A percentile compares a stretch with the other conserved stretches of the same genome.
phyloP scores from a whole-genome alignment of 2,329 filamentous ascomycete genomes.

The Lasiodiplodia citricola region DNA sequence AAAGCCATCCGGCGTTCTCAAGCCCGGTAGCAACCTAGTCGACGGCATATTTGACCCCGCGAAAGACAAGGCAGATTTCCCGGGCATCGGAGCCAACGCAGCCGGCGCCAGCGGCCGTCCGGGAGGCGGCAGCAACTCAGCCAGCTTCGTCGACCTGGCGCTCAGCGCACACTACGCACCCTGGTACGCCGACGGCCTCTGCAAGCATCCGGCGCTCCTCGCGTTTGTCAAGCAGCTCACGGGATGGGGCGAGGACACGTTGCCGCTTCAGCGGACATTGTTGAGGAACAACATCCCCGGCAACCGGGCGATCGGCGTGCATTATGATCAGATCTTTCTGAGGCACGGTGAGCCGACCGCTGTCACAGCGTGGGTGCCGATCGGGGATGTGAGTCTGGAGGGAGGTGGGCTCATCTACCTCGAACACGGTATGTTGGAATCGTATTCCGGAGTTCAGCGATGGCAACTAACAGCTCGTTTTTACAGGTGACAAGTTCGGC shows the following conservation, averaged over 20 bases:
- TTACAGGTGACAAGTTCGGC: constrained; percentile 53
- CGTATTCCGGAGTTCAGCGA: not conserved
- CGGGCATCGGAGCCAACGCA: constrained; percentile 59
- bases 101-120: constrained; percentile 43
- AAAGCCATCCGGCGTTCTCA: constrained; percentile 61
- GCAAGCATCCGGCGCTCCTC: constrained; percentile 57
- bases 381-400: constrained; percentile 59
- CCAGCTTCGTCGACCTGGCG: constrained; percentile 57
- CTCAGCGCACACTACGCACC: constrained; percentile 56
- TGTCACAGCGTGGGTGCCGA: constrained; percentile 63
- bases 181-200: constrained; percentile 58
- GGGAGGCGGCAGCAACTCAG: constrained; percentile 48
- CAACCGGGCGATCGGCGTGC: constrained; percentile 63
- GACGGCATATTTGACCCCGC: constrained; percentile 59
- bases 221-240: constrained; percentile 60
- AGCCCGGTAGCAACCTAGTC: constrained; percentile 56
- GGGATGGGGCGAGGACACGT: constrained; percentile 58
- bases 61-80: constrained; percentile 52
- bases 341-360: constrained; percentile 60
- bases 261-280: constrained; percentile 55
- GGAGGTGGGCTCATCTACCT: constrained; percentile 66
- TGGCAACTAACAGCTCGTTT: constrained; percentile 4
- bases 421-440: constrained; percentile 48
- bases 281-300: constrained; percentile 63
- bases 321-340: constrained; percentile 66